A percentile compares a stretch with the other conserved stretches of the same genome.
Conservation (phyloP, 257 asterid species). For the Nyctanthes arbortristis region DNA sequence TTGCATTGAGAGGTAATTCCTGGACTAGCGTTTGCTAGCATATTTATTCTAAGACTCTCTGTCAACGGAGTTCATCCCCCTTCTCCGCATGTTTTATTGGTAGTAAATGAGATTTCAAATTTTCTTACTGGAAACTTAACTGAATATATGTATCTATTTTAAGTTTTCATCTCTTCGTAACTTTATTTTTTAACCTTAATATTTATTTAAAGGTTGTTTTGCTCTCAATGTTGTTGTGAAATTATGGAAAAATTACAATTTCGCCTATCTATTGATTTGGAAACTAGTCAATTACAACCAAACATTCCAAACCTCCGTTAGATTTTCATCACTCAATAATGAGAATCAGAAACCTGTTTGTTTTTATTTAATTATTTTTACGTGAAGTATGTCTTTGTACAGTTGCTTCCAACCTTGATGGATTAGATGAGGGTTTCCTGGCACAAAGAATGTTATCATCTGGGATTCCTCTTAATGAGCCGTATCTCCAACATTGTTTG, state of each 20-base stretch:
- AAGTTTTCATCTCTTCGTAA: background rate
- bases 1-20: slow-evolving; percentile 69
- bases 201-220: too few species aligned
- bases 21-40: background rate
- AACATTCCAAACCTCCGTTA: too few species aligned
- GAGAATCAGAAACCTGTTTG: too few species aligned
- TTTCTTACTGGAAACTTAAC: too few species aligned
- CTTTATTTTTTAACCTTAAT: slow-evolving; percentile 12
- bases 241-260: too few species aligned
- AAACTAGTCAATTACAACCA: too few species aligned
- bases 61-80: background rate
- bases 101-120: background rate
- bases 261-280: too few species aligned
- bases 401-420: slow-evolving; percentile 62
- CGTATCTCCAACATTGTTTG: slow-evolving; percentile 66
- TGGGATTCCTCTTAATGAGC: slow-evolving; percentile 74
- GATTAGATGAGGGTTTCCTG: slow-evolving; percentile 39
- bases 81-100: background rate
- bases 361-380: background rate
- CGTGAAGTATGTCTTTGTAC: slow-evolving; percentile 30
- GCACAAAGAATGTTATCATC: slow-evolving; percentile 70
- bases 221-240: too few species aligned
- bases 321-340: too few species aligned
- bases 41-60: slow-evolving; percentile 6
- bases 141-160: too few species aligned